A percentile compares a stretch with the other conserved stretches of the same genome.
phyloP scores from a whole-genome alignment of 2,329 filamentous ascomycete genomes.

The Alternaria angustiovoidea region DNA sequence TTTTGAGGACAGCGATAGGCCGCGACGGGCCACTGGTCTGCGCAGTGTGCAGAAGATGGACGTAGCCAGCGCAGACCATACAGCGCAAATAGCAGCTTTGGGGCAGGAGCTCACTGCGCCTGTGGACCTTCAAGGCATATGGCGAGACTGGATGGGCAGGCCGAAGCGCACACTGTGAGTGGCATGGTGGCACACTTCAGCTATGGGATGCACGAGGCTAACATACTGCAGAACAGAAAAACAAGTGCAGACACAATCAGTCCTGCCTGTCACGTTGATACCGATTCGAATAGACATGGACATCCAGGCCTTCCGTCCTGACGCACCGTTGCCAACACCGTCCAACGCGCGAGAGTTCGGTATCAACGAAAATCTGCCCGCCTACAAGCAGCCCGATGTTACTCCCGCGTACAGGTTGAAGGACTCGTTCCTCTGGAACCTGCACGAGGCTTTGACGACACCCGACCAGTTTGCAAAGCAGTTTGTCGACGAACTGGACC shows the following conservation, averaged over 20 bases:
- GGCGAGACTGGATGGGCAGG: constrained; percentile 95
- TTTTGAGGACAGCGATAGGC: constrained; percentile 77
- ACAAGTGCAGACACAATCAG: constrained; percentile 71
- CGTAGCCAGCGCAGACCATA: constrained; percentile 64
- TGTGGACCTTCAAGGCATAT: constrained; percentile 87
- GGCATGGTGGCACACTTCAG: constrained; percentile 23
- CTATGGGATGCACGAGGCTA: constrained; percentile 10
- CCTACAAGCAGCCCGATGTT: constrained; percentile 80
- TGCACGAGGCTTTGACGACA: constrained; percentile 92
- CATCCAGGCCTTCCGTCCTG: constrained; percentile 77
- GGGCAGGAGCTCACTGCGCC: constrained; percentile 83
- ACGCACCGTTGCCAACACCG: constrained; percentile 70
- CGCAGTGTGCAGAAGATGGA: constrained; percentile 79
- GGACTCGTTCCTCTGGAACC: constrained; percentile 97
- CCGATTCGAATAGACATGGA: constrained; percentile 97
- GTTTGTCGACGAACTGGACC: constrained; percentile 90
- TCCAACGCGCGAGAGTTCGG: constrained; percentile 64
- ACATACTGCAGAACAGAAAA: constrained; percentile 60
- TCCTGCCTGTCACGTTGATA: constrained; percentile 86
- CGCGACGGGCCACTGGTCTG: constrained; percentile 76
- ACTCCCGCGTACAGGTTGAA: constrained; percentile 88
- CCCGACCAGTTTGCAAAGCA: constrained; percentile 94
- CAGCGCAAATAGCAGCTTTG: constrained; percentile 75
- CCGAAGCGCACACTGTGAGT: constrained; percentile 59
- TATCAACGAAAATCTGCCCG: constrained; percentile 75